Conservation (phyloP, 1,284 basidiomycete species). For the Ustilago esculenta region DNA sequence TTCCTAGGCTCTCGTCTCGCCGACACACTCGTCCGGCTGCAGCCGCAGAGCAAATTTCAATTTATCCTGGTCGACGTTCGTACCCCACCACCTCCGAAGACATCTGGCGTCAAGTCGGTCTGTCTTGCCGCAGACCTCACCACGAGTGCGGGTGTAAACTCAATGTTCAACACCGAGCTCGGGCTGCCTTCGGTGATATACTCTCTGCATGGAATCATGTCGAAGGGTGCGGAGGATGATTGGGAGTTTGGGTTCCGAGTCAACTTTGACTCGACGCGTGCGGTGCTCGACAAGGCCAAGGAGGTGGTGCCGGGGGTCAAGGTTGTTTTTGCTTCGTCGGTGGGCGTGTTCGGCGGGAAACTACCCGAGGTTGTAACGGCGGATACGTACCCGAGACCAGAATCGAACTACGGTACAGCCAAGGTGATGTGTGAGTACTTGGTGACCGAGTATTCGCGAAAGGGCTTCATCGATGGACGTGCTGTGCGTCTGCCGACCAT, state of each 20-base stretch:
- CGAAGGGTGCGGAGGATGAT: slow-evolving; percentile 42
- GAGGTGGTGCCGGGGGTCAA: slow-evolving; percentile 19
- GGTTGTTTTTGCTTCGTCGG: slow-evolving; percentile 45
- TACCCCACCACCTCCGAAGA: slow-evolving; percentile 24
- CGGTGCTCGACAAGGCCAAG: slow-evolving; percentile 36
- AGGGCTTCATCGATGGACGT: slow-evolving; percentile 45
- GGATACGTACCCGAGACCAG: slow-evolving; percentile 36
- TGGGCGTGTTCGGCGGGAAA: slow-evolving; percentile 47
- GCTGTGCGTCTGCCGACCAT: slow-evolving; percentile 48
- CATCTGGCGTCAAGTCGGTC: slow-evolving; percentile 7
- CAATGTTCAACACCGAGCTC: slow-evolving; percentile 37
- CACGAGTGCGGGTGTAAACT: slow-evolving; percentile 17
- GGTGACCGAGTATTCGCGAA: slow-evolving; percentile 48
- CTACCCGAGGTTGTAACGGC: slow-evolving; percentile 40
- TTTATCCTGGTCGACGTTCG: slow-evolving; percentile 48
- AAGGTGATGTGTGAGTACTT: slow-evolving; percentile 54
- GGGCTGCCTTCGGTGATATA: slow-evolving; percentile 43
- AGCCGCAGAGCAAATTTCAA: slow-evolving; percentile 26
- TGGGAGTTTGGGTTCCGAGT: slow-evolving; percentile 47
- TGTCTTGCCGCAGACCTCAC: slow-evolving; percentile 42
- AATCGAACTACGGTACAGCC: slow-evolving; percentile 48
- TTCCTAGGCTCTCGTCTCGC: slow-evolving; percentile 48
- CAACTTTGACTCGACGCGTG: slow-evolving; percentile 47
- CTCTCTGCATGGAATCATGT: slow-evolving; percentile 55
- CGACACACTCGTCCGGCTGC: slow-evolving; percentile 22